These are phyloP conservation scores for Coriolopsis trogii DNA, from an alignment of 1,284 basidiomycete genomes.

Conservation along the genomic window DNA sequence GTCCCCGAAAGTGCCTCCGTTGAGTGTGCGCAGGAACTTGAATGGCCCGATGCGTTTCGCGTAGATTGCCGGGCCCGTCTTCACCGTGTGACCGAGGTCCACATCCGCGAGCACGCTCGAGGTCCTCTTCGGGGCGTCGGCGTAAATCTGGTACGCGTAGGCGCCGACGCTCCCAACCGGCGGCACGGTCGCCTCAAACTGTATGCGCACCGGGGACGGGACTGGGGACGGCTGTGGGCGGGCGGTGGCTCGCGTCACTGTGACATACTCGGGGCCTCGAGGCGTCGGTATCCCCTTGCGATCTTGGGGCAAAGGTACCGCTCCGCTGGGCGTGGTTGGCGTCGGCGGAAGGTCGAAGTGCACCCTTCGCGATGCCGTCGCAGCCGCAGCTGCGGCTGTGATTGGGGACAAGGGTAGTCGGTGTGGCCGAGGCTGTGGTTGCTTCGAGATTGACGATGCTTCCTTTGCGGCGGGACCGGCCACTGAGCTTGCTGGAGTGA, in stretches of 20 bases:
- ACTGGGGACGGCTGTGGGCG: too few relatives aligned
- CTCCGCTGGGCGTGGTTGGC: not conserved
- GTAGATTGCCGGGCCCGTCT: not conserved
- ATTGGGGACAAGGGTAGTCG: constrained; percentile 13
- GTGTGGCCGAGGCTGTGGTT: constrained; percentile 3
- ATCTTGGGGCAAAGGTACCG: constrained; percentile 4
- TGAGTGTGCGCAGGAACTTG: constrained; percentile 28
- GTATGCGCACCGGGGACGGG: too few relatives aligned
- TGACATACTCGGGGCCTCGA: constrained; percentile 6
- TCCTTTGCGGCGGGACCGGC: not conserved
- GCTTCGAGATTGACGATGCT: constrained; percentile 2
- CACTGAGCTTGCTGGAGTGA: not conserved
- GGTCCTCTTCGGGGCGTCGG: not conserved
- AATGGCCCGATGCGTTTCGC: constrained; percentile 30
- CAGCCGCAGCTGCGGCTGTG: not conserved
- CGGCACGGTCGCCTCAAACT: not conserved
- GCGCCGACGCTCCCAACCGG: not conserved
- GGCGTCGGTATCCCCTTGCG: not conserved
- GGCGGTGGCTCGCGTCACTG: not conserved
- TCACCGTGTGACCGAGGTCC: not conserved
- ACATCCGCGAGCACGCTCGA: not conserved
- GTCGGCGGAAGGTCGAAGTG: constrained; percentile 8
- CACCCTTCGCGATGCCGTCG: constrained; percentile 2
- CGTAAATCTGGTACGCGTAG: not conserved
- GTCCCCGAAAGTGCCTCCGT: constrained; percentile 31